Evolutionary conservation across 2,329 filamentous ascomycete species (phyloP).

Genomic region (Claviceps fusiformis): DNA sequence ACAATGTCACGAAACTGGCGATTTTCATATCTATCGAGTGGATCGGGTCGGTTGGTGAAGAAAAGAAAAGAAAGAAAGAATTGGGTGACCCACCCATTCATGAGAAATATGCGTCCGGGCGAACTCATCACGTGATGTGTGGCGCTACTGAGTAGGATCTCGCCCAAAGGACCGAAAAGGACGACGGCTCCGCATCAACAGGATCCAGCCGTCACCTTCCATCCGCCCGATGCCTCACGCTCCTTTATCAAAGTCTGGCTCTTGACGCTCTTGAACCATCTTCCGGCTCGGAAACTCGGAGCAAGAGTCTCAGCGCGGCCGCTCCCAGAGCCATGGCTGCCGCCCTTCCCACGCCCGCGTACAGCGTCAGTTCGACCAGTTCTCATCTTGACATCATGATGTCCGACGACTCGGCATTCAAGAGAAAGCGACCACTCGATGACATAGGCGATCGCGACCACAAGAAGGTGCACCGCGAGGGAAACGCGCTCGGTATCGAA

Average conservation of each 20-base stretch:
- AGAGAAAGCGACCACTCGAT: slow-evolving; percentile 47
- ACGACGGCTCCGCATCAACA: slow-evolving; percentile 13
- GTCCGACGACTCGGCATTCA: slow-evolving; percentile 41
- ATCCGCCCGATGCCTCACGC: slow-evolving; percentile 54
- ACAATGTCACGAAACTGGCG: slow-evolving; percentile 21
- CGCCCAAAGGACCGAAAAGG: neutral
- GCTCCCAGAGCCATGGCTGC: slow-evolving; percentile 26
- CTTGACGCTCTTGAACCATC: slow-evolving; percentile 28
- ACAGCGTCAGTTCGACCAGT: slow-evolving; percentile 45
- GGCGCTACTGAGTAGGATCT: neutral
- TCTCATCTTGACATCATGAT: slow-evolving; percentile 32
- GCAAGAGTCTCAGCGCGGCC: slow-evolving; percentile 32
- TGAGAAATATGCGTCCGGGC: neutral
- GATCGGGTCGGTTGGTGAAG: slow-evolving; percentile 27
- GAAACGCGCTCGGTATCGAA: slow-evolving; percentile 47
- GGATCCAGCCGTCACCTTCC: slow-evolving; percentile 31
- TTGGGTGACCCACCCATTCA: neutral
- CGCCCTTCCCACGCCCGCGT: slow-evolving; percentile 47
- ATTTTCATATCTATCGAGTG: slow-evolving; percentile 20
- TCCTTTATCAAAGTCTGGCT: slow-evolving; percentile 45
- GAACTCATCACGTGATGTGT: neutral
- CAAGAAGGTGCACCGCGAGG: slow-evolving; percentile 51
- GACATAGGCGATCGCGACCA: slow-evolving; percentile 41
- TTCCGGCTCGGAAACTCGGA: slow-evolving; percentile 32
- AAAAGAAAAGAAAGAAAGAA: slow-evolving; percentile 13